Evolutionary conservation across 2,329 filamentous ascomycete species (phyloP), one percentile per base, ranked within the genome.

Genomic region (Claviceps lovelessii): DNA sequence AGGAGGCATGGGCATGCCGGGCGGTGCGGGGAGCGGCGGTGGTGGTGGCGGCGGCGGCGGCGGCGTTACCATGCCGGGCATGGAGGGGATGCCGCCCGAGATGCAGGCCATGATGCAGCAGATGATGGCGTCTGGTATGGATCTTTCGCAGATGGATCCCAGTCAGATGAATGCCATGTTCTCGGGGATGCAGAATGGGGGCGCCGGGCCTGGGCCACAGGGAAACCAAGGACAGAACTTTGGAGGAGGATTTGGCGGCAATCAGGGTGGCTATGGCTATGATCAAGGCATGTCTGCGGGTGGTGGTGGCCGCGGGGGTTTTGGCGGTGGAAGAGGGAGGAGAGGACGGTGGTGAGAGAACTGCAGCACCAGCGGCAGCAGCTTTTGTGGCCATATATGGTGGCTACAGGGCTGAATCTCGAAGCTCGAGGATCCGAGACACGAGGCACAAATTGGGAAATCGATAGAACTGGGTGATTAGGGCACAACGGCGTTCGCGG

Each of bases 21-120:
- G 69, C 49, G 68, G 66, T 4, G 70, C 64, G 23, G 64, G 65
- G 23, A 64, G 65, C 6, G 64, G 57, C 1, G 69, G 69, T 48
- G 68, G 66, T 4, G 70, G 64, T 19, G 64, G 65, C 7, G 64
- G 57, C 6, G 61, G 60, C 35, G 61, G 61, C 17, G 71, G 67
- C 2, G 70, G 23, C 23, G 3, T 23, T 23, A 23, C 70, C 7
- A 79, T 80, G 72, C 62, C 75, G 0, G 77, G 77, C 4, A 80
- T 82, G 77, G 80, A 84, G 29, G 79, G 77, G n/a, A 80, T 84
- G 67, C 70, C 79, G 3, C 76, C 80, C 0, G 81, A 84, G 64
- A 84, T 85, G 78, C 81, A 84, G 64, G 73, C 74, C 49, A 82
- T 84, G 78, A 81, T 85, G 79, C 81, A 84, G 66, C 80, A 84